Conservation (phyloP, 441 rosid genomes). For the Corymbia citriodora region DNA sequence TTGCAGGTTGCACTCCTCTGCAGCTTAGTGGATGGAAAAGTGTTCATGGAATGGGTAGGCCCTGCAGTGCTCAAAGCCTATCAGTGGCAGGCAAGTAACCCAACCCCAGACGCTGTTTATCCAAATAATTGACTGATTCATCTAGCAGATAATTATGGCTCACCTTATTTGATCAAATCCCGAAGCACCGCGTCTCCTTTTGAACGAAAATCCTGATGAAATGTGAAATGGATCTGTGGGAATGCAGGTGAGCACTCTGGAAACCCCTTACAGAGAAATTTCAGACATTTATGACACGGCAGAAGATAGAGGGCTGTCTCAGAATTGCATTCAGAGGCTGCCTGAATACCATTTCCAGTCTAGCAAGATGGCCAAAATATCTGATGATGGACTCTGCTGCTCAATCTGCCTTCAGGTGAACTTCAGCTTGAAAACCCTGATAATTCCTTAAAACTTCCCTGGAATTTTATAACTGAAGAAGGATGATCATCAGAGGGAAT, state of each 20-base stretch:
- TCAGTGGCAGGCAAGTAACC: constrained; percentile 73
- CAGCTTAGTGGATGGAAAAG: constrained; percentile 71
- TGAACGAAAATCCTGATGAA: not conserved
- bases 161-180: not conserved
- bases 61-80: constrained; percentile 80
- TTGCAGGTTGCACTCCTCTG: constrained; percentile 49
- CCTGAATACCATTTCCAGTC: constrained; percentile 23
- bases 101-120: not conserved
- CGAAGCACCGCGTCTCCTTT: not conserved
- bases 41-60: constrained; percentile 68
- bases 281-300: constrained; percentile 49
- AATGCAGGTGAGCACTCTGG: constrained; percentile 43
- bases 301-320: constrained; percentile 44
- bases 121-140: not conserved
- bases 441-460: not conserved
- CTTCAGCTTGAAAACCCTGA: not conserved
- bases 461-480: not conserved
- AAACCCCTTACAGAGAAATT: constrained; percentile 40
- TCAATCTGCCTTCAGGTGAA: constrained; percentile 76
- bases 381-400: constrained; percentile 24
- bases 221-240: not conserved
- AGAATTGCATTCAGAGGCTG: constrained; percentile 31
- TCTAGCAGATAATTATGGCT: not conserved
- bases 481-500: not conserved
- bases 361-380: not conserved